Evolutionary conservation across 495 filamentous ascomycete genomes (phyloP).

Genomic region (Lasiosphaeris hirsuta): DNA sequence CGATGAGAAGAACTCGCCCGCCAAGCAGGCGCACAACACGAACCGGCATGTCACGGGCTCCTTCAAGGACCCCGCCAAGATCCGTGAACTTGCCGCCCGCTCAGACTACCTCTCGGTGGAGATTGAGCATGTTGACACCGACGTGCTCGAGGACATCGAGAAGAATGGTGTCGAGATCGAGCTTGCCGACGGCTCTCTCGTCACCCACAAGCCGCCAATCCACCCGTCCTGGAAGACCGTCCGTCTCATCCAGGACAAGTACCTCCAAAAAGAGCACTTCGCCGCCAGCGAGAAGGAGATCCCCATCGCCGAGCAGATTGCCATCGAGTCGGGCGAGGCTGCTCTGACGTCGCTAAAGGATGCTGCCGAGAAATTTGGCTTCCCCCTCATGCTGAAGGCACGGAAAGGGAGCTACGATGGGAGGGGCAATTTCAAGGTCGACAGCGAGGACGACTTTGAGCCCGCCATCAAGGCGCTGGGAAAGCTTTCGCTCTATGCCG

Average conservation of each 20-base stretch:
- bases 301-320: constrained; percentile 65
- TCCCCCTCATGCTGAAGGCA: constrained; percentile 93
- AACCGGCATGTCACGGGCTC: constrained; percentile 75
- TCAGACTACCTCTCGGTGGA: constrained; percentile 93
- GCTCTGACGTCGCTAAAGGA: constrained; percentile 57
- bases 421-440: constrained; percentile 81
- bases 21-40: constrained; percentile 84
- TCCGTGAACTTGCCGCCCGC: constrained; percentile 69
- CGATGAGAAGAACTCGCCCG: constrained; percentile 74
- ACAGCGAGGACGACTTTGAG: constrained; percentile 62
- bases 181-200: constrained; percentile 35
- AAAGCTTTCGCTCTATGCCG: constrained; percentile 75
- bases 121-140: constrained; percentile 94
- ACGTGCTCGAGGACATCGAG: constrained; percentile 82
- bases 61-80: constrained; percentile 73
- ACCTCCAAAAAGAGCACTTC: constrained; percentile 82
- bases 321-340: constrained; percentile 49
- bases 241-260: constrained; percentile 95
- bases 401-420: constrained; percentile 94
- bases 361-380: constrained; percentile 65
- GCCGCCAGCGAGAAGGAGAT: constrained; percentile 53
- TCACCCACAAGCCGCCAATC: constrained; percentile 51
- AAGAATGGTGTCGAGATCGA: constrained; percentile 51
- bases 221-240: constrained; percentile 89
- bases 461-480: constrained; percentile 66